Evolutionary conservation across 441 rosid genomes (phyloP).

Genomic region (Lepidium campestre): DNA sequence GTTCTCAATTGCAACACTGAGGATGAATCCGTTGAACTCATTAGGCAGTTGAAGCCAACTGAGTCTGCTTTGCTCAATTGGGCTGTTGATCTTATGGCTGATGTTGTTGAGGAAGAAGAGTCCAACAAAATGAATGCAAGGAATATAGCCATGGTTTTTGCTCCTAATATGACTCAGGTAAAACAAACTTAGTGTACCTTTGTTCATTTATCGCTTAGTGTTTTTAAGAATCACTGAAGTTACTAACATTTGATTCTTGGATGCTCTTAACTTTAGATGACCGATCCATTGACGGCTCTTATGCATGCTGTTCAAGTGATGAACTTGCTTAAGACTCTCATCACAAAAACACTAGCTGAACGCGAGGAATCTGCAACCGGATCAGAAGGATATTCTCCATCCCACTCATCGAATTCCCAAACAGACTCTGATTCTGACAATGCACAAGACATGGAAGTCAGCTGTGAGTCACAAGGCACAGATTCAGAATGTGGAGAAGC

Average conservation of each 20-base stretch:
- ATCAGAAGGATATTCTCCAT: conserved; percentile 57
- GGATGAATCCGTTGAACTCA: conserved; percentile 50
- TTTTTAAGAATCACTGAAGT: not conserved
- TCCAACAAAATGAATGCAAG: conserved; percentile 67
- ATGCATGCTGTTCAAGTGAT: conserved; percentile 82
- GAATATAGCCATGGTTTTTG: conserved; percentile 68
- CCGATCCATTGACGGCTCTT: conserved; percentile 70
- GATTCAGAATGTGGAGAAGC: conserved; percentile 49
- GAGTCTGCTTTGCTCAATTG: conserved; percentile 65
- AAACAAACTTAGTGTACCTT: not conserved
- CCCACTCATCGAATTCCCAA: conserved; percentile 49
- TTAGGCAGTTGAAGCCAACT: conserved; percentile 61
- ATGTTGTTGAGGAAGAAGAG: conserved; percentile 72
- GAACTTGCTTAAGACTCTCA: conserved; percentile 71
- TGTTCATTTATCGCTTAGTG: not conserved
- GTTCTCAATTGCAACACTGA: conserved; percentile 59
- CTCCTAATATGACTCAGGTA: conserved; percentile 71
- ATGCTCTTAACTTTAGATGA: conserved; percentile 35
- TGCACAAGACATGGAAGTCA: conserved; percentile 74
- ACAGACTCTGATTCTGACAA: conserved; percentile 63
- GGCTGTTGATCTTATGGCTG: conserved; percentile 74
- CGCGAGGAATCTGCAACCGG: conserved; percentile 53
- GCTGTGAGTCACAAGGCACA: conserved; percentile 56
- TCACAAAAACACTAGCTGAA: conserved; percentile 40
- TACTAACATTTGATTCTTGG: not conserved